Base-by-base conservation (phyloP, 257 asterid genomes). In the Henckelia pumila region DNA sequence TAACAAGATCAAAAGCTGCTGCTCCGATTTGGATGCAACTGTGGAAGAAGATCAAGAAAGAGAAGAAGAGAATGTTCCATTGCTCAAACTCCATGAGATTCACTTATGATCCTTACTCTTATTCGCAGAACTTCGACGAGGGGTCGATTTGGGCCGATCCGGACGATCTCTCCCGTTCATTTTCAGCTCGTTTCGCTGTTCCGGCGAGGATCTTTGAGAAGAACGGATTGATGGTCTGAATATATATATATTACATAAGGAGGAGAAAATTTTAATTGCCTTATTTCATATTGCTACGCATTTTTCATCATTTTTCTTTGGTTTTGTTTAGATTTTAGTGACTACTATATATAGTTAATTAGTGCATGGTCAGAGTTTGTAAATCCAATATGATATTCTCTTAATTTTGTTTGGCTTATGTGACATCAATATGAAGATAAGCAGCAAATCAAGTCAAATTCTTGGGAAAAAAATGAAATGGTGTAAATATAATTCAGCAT, bases 41-140 rank as follows among this genome's bases (percentile, higher is more conserved):
- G n/a, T 88, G 95, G 97, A 82, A 82, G 81, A 91, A 86, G 85
- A 72, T 85, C 26, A 85, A 82, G 87, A 86, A 74, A 47, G 86
- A 86, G 78, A 86, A 75, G 88, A 84, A 85, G 19, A 82, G 67
- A 66, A 49, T 77, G 40, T 77, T 79, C 24, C 64, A 66, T 8
- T 58, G 71, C 4, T 77, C 89, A 3, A 78, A 69, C 14, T 84
- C 88, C 59, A 79, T 67, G 89, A 80, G 86, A 63, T 85, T 82
- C 64, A 71, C 82, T 26, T 91, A 91, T 55, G 95, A 91, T 78
- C 82, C 86, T 1, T 61, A 56, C 32, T 84, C 93, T 58, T 88
- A 91, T 74, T 77, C 88, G 0, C 86, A 86, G 23, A 91, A 91
- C 63, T 91, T 91, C 16, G 97, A 91, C 73, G 81, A 81, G 9